Evolutionary conservation across 1,284 basidiomycete species (phyloP).

Genomic region (Omphalotus olearius): DNA sequence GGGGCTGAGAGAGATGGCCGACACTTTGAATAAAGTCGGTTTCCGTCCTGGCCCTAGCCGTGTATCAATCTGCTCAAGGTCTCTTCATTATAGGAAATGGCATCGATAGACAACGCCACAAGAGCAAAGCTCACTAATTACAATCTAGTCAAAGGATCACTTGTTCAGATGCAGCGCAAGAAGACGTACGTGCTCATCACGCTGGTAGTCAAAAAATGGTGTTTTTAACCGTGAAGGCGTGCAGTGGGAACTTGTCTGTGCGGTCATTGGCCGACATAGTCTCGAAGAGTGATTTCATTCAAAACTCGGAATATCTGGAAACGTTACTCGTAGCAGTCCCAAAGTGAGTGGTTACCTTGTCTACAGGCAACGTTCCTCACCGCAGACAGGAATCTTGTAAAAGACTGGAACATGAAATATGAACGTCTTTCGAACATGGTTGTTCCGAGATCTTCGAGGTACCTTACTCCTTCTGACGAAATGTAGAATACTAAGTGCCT

Average conservation of each 20-base stretch:
- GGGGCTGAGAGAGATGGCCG: conserved; percentile 77
- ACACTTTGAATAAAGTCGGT: conserved; percentile 74
- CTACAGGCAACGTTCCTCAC: conserved; percentile 15
- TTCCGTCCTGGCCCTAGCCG: conserved; percentile 27
- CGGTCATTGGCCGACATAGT: conserved; percentile 86
- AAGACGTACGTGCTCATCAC: conserved; percentile 61
- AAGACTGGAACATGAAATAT: conserved; percentile 89
- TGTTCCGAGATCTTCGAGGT: conserved; percentile 93
- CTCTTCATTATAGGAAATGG: conserved; percentile 65
- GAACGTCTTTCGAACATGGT: conserved; percentile 89
- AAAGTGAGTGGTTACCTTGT: conserved; percentile 61
- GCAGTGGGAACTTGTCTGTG: conserved; percentile 90
- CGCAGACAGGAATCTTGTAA: conserved; percentile 64
- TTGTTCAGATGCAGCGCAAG: conserved; percentile 94
- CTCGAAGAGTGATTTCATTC: conserved; percentile 77
- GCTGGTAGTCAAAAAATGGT: conserved; percentile 1
- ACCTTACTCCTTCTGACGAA: conserved; percentile 15
- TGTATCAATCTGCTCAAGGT: conserved; percentile 11
- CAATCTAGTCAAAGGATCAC: conserved; percentile 89
- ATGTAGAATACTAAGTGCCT: conserved; percentile 8
- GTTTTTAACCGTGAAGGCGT: conserved; percentile 7
- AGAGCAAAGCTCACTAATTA: conserved; percentile 90
- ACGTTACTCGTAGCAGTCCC: conserved; percentile 94
- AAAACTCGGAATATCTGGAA: conserved; percentile 91
- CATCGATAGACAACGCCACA: conserved; percentile 85